Conservation (phyloP, 1,284 basidiomycete species). For the Cryptococcus jaspeensis region DNA sequence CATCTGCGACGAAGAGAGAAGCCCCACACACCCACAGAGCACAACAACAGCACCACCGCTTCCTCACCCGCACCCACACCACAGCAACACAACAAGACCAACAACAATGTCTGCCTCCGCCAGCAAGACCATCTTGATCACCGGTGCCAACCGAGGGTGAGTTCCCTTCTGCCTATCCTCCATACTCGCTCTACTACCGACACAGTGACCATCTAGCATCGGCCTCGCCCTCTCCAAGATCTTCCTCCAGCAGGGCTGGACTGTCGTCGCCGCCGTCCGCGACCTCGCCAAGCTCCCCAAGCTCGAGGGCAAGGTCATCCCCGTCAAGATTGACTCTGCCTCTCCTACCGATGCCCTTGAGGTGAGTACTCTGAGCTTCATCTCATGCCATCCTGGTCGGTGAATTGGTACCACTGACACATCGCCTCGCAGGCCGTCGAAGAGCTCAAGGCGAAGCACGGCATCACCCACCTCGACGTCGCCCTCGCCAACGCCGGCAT, state of each 20-base stretch:
- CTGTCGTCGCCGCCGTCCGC: slow-evolving; percentile 15
- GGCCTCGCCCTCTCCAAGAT: slow-evolving; percentile 12
- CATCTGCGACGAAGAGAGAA: too few species aligned
- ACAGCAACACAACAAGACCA: too few species aligned
- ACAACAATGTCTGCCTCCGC: neutral
- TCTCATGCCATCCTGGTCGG: too few species aligned
- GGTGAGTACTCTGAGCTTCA: too few species aligned
- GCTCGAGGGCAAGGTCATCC: slow-evolving; percentile 3
- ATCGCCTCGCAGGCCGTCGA: slow-evolving; percentile 19
- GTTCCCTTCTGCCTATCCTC: too few species aligned
- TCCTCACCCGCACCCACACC: too few species aligned
- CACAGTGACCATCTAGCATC: too few species aligned
- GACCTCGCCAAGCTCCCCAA: slow-evolving; percentile 12
- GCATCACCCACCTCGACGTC: slow-evolving; percentile 19
- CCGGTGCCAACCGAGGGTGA: neutral
- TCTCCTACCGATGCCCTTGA: neutral
- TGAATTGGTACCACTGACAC: too few species aligned
- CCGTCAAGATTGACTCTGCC: neutral
- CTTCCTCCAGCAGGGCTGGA: slow-evolving; percentile 11
- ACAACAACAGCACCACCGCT: too few species aligned
- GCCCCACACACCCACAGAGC: too few species aligned
- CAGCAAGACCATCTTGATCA: neutral
- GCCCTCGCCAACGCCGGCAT: slow-evolving; percentile 26
- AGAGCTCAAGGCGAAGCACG: slow-evolving; percentile 14
- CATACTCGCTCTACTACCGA: too few species aligned